Conservation (phyloP, 768 basidiomycete species). For the Trametopsis cervina region DNA sequence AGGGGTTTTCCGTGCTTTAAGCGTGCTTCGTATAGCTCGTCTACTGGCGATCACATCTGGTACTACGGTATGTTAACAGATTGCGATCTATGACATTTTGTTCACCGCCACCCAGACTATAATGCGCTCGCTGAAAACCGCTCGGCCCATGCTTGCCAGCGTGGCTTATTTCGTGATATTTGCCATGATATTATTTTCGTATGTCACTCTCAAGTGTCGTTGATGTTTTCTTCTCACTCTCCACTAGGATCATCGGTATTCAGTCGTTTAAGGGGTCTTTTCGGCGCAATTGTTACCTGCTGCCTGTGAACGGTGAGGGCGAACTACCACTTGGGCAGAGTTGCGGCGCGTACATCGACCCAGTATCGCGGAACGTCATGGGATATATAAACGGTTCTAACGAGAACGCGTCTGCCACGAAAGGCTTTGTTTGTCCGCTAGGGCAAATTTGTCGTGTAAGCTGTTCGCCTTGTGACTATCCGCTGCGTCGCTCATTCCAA, state of each 20-base stretch:
- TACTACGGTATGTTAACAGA: constrained; percentile 62
- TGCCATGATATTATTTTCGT: constrained; percentile 86
- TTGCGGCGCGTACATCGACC: constrained; percentile 81
- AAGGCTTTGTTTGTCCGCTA: constrained; percentile 87
- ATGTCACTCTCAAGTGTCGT: constrained; percentile 29
- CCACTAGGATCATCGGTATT: constrained; percentile 77
- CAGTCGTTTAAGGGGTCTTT: constrained; percentile 89
- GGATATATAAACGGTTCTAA: constrained; percentile 33
- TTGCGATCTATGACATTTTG: too few species aligned
- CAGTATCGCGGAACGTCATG: constrained; percentile 37
- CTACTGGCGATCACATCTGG: constrained; percentile 84
- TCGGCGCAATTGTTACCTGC: constrained; percentile 53
- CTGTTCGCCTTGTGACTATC: not conserved
- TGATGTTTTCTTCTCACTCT: not conserved
- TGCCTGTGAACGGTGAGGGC: constrained; percentile 46
- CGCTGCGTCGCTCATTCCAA: not conserved
- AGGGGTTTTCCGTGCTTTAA: constrained; percentile 83
- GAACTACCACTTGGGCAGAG: constrained; percentile 42
- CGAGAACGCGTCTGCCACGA: constrained; percentile 36
- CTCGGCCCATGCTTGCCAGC: constrained; percentile 80
- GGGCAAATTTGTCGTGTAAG: constrained; percentile 77
- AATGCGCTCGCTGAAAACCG: constrained; percentile 86
- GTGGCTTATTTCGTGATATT: constrained; percentile 91
- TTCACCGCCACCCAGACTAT: constrained; percentile 49
- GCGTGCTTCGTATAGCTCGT: constrained; percentile 76